Base-by-base conservation (phyloP, 495 filamentous ascomycete species). In the Neurospora sp. region DNA sequence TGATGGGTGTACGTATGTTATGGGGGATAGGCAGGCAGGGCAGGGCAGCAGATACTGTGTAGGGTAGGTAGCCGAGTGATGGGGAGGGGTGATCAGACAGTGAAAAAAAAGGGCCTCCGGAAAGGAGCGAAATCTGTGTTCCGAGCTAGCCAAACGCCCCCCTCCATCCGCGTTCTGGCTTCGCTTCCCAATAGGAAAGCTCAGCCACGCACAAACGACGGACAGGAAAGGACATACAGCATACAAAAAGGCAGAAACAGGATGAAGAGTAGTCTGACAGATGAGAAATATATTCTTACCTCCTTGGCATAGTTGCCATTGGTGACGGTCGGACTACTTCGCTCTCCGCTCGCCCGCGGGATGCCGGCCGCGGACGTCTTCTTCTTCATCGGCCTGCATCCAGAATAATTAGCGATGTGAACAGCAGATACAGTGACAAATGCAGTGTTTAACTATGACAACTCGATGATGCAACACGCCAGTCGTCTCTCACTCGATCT, bases 301-400 rank as follows among this genome's bases (percentile, higher is more conserved):
- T 86, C 81, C 70, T 80, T 80, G 31, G 77, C 72, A 70, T 78
- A 74, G 68, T 74, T 76, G 70, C 83, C 83, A 75, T 83, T 83
- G 73, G 82, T 80, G 22, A 82, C 74, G 22, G 86, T 65, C 53
- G 53, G 85, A 74, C 84, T 87, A 71, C 79, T 83, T 61, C 84
- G 82, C 75, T 86, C 84, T 73, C 84, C 86, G 75, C 80, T 84
- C 53, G 81, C 77, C 74, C 85, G 84, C 74, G 86, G 83, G 74
- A 87, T 83, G 65, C 87, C 86, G 70, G 83, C 81, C 72, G 80
- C 82, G 71, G 82, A 81, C 14, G 84, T 82, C 80, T 86, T 87
- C 80, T 85, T 87, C 80, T 88, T 88, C 80, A 87, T 83, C 53
- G 87, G 86, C 65, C 86, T 88, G 41, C 71, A 73, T 68, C 20